A percentile compares a stretch with the other conserved stretches of the same genome.
Evolutionary conservation across 2,329 filamentous ascomycete species (phyloP).

Genomic region (Bimuria novae-zelandiae): DNA sequence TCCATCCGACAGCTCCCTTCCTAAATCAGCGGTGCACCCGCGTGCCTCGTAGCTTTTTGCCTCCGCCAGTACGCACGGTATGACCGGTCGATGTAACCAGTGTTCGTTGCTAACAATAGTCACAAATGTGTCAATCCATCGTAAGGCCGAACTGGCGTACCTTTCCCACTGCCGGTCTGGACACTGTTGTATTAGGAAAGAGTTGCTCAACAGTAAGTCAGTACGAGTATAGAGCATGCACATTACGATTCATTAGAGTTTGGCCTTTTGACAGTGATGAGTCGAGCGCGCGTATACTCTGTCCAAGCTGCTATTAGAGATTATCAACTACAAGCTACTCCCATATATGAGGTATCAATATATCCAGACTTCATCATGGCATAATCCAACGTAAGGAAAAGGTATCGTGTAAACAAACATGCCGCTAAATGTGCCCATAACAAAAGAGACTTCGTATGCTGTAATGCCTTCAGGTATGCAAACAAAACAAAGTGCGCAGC

Average conservation of each 20-base stretch:
- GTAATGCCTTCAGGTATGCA: constrained; percentile 6
- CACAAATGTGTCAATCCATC: too few species aligned
- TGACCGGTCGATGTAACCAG: too few species aligned
- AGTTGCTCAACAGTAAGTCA: neutral
- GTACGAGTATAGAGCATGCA: neutral
- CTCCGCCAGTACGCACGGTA: constrained; percentile 5
- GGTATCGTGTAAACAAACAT: constrained; percentile 27
- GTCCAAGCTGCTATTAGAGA: constrained; percentile 7
- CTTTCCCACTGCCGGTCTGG: too few species aligned
- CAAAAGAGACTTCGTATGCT: constrained; percentile 7
- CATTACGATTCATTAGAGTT: too few species aligned
- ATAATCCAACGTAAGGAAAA: constrained; percentile 17
- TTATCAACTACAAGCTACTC: constrained; percentile 12
- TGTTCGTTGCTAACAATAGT: too few species aligned
- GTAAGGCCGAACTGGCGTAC: too few species aligned
- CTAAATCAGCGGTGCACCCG: constrained; percentile 2
- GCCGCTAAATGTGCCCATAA: constrained; percentile 17
- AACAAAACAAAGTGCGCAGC: neutral
- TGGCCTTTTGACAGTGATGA: too few species aligned
- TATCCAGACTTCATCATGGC: constrained; percentile 16
- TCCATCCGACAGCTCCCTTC: constrained; percentile 3
- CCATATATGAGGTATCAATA: neutral
- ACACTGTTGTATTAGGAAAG: too few species aligned
- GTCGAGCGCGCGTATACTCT: too few species aligned
- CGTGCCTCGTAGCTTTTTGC: neutral